Evolutionary conservation across 2,329 filamentous ascomycete genomes (phyloP), one percentile per base, ranked within the genome.

Genomic region (Aureobasidium sp.): DNA sequence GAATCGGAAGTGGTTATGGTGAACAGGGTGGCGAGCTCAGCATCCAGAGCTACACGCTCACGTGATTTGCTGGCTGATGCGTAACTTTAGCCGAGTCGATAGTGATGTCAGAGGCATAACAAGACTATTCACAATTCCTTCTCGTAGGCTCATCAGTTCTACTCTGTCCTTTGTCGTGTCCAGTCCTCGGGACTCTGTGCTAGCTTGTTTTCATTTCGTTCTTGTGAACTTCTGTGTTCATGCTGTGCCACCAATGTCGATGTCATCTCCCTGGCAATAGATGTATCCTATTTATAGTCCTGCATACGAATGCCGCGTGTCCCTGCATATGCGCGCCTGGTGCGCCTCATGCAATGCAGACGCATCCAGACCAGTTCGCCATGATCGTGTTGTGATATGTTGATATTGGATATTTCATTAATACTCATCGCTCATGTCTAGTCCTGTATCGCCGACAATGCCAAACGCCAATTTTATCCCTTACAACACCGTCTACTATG

Each of bases 361-460:
- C 9, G 10, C 32, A 26, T 37, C 6, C 50, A 36, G 6, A 51
- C 8, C 10, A 24, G 27, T 3, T 20, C 7, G 6, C 1, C 0
- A 34, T n/a, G n/a, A 6, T 6, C n/a, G 29, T 20, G 32, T 9
- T 51, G 2, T 20, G 37, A 43, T 43, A 44, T 12, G 20, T 13
- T 26, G 20, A 20, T 27, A 27, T 27, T 12, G 15, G 32, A 43
- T 20, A 27, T 24, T 44, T 56, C 52, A 56, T 56, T 41, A 56
- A 56, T 56, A 44, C 17, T 56, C 52, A 24, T 56, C 39, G 52
- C 52, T 56, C 52, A 37, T 56, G 37, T 37, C 32, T 39, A 39
- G 8, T 52, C 50, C 52, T 56, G 37, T 17, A 39, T 39, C 50
- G 50, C 50, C 20, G 32, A 52, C 50, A 52, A 26, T 52, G 32